Conservation (phyloP, 179 eudicot genomes). For the Gypsophila paniculata region DNA sequence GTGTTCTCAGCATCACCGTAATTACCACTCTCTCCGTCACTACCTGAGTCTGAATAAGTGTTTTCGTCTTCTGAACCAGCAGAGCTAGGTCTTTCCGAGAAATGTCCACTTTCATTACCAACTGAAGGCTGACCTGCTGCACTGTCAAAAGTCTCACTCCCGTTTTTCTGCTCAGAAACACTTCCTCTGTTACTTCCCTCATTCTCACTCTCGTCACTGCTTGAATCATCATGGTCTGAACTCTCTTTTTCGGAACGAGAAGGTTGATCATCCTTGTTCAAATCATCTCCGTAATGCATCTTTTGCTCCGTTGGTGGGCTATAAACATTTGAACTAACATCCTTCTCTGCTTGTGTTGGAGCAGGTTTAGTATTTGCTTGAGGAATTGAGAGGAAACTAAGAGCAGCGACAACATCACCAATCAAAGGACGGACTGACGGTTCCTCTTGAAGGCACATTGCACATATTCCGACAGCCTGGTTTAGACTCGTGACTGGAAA, state of each 20-base stretch:
- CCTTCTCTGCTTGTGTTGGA: constrained; percentile 11
- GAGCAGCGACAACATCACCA: constrained; percentile 50
- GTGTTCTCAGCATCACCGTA: constrained; percentile 18
- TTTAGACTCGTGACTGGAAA: constrained; percentile 49
- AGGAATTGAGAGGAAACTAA: constrained; percentile 40
- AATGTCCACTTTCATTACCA: constrained; percentile 11
- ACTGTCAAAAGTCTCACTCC: constrained; percentile 11
- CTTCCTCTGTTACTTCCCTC: constrained; percentile 16
- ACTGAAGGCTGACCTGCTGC: background rate
- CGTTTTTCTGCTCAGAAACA: constrained; percentile 20
- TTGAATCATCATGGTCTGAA: constrained; percentile 20
- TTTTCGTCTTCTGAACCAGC: constrained; percentile 27
- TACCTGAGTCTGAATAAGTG: constrained; percentile 27
- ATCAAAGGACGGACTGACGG: constrained; percentile 58
- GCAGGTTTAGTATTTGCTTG: constrained; percentile 21
- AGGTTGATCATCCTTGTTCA: constrained; percentile 18
- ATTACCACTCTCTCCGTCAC: constrained; percentile 20
- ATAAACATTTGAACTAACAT: constrained; percentile 12
- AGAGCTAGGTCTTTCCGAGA: constrained; percentile 18
- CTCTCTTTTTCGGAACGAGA: constrained; percentile 25
- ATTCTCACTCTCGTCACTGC: constrained; percentile 28
- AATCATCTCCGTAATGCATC: constrained; percentile 24
- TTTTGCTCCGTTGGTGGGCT: constrained; percentile 36
- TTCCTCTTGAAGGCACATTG: constrained; percentile 71
- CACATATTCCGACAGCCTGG: constrained; percentile 68